A percentile compares a stretch with the other conserved stretches of the same genome.
Conservation (phyloP, 164 flowering plant genomes). For the Aristolochia fimbriata region DNA sequence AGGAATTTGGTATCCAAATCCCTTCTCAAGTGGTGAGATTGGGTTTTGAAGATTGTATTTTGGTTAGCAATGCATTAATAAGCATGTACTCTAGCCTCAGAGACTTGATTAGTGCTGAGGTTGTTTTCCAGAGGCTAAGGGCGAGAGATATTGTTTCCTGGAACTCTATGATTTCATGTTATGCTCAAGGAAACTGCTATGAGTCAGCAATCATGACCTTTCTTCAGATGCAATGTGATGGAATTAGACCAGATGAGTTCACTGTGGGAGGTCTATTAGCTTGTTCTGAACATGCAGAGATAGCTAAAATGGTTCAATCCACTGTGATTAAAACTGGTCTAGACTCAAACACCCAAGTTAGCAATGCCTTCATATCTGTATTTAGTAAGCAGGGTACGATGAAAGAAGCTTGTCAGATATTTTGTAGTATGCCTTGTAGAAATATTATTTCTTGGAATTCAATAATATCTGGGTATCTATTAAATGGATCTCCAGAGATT, state of each 20-base stretch:
- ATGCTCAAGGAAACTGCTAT: conserved; percentile 26
- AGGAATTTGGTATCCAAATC: conserved; percentile 27
- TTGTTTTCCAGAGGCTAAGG: conserved; percentile 11
- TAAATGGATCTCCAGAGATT: conserved; percentile 30
- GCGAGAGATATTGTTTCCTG: conserved; percentile 21
- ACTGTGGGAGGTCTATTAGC: conserved; percentile 55
- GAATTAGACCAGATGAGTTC: conserved; percentile 51
- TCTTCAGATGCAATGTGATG: conserved; percentile 41
- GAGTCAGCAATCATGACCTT: conserved; percentile 30
- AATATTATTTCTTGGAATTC: conserved; percentile 76
- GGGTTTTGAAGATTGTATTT: conserved; percentile 35
- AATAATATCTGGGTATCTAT: conserved; percentile 44
- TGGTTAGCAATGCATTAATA: conserved; percentile 60
- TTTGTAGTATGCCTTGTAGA: conserved; percentile 24
- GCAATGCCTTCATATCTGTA: conserved; percentile 58
- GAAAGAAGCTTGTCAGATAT: conserved; percentile 31
- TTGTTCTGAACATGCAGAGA: conserved; percentile 24
- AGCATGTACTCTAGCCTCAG: conserved; percentile 30
- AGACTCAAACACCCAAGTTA: conserved; percentile 31
- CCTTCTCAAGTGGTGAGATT: conserved; percentile 43
- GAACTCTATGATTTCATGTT: conserved; percentile 44
- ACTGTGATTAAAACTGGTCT: conserved; percentile 37
- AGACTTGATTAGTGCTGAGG: conserved; percentile 18
- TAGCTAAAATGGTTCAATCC: conserved; percentile 43
- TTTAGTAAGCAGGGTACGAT: conserved; percentile 35